A percentile compares a stretch with the other conserved stretches of the same genome.
Evolutionary conservation across 257 asterid species (phyloP).

Genomic region (Scutellaria barbata): DNA sequence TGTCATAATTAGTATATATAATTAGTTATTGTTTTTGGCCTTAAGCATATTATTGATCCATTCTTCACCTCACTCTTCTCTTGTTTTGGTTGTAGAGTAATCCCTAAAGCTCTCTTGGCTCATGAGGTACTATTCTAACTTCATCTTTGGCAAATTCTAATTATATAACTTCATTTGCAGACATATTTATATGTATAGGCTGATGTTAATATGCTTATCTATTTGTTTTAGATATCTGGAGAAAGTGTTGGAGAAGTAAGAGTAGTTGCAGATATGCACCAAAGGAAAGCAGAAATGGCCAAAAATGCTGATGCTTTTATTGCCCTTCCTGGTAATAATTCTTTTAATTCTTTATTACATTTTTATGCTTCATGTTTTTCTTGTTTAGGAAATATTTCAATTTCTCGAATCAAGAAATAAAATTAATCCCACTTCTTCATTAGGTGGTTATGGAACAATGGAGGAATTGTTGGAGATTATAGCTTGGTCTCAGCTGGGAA

Average conservation of each 20-base stretch:
- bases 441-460: conserved; percentile 84
- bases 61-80: neutral
- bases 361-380: neutral
- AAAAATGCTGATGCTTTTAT: conserved; percentile 76
- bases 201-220: neutral
- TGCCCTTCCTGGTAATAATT: conserved; percentile 67
- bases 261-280: conserved; percentile 72
- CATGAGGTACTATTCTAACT: conserved; percentile 52
- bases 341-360: neutral
- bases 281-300: conserved; percentile 75
- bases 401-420: conserved; percentile 1
- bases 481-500: conserved; percentile 76
- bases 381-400: neutral
- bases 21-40: neutral
- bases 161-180: neutral
- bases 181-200: neutral
- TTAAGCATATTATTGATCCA: too few species aligned
- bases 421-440: neutral
- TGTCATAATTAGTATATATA: neutral
- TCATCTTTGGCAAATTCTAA: neutral
- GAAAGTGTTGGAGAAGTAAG: conserved; percentile 57
- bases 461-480: conserved; percentile 75
- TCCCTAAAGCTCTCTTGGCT: conserved; percentile 66
- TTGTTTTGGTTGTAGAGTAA: conserved; percentile 44
- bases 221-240: conserved; percentile 45